A percentile compares a stretch with the other conserved stretches of the same genome.
Evolutionary conservation across 1,139 yeast genomes (phyloP).

Genomic region (Scheffersomyces parashehatae): DNA sequence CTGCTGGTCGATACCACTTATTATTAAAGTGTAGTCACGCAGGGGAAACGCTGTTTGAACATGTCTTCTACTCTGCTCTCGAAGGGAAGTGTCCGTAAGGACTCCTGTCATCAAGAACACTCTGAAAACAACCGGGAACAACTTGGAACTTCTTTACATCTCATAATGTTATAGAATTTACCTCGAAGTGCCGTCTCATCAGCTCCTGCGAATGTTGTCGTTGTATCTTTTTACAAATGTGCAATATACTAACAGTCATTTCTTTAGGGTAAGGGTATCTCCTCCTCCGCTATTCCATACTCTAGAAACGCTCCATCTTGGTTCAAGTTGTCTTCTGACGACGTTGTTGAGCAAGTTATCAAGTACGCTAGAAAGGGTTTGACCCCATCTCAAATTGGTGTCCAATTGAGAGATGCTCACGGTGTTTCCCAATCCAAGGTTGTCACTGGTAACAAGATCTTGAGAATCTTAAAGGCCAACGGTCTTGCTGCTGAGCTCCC

Average conservation of each 20-base stretch:
- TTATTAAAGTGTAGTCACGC: conserved; percentile 15
- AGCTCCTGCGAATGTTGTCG: too few species aligned
- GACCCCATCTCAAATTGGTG: conserved; percentile 99
- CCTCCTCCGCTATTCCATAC: conserved; percentile 99
- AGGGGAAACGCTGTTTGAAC: too few species aligned
- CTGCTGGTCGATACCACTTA: conserved; percentile 24
- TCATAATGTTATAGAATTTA: too few species aligned
- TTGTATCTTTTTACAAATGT: conserved; percentile 5
- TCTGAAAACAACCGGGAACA: too few species aligned
- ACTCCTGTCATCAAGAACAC: too few species aligned
- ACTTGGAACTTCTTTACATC: too few species aligned
- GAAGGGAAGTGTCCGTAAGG: conserved; percentile 6
- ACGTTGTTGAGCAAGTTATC: conserved; percentile 96
- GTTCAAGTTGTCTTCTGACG: conserved; percentile 97
- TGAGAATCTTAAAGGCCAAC: conserved; percentile 98
- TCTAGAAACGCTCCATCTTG: conserved; percentile 99
- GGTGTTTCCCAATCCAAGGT: conserved; percentile 98
- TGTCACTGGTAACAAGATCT: conserved; percentile 99
- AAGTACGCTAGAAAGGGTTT: conserved; percentile 99
- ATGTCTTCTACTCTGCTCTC: not conserved
- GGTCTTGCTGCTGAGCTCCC: conserved; percentile 99
- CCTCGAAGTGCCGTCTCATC: too few species aligned
- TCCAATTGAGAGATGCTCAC: conserved; percentile 98
- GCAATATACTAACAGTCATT: conserved; percentile 31
- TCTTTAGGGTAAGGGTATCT: conserved; percentile 94